Conservation (phyloP, 352 stramenopile genomes). For the Phytopythium delawarense region DNA sequence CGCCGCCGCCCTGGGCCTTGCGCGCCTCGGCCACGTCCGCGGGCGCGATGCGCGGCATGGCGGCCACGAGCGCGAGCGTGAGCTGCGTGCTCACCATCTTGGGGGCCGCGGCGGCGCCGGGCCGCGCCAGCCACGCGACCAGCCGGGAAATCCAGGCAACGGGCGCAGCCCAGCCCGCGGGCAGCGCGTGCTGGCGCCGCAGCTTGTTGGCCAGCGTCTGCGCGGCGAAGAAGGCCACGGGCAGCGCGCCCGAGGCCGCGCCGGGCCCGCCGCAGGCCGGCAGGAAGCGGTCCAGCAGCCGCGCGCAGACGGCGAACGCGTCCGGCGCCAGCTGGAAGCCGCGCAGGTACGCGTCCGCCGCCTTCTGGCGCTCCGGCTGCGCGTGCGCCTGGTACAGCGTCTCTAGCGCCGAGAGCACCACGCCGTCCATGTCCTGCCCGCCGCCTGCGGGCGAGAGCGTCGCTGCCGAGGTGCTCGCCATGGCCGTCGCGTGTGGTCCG, state of each 20-base stretch:
- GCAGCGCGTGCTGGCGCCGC: conserved; percentile 47
- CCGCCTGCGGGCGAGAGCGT: not conserved
- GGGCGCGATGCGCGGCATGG: conserved; percentile 38
- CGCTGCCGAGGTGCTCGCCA: not conserved
- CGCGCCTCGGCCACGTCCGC: conserved; percentile 24
- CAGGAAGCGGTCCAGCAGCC: conserved; percentile 64
- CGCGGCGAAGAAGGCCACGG: conserved; percentile 71
- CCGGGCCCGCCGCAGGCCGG: conserved; percentile 13
- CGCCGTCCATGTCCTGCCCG: conserved; percentile 19
- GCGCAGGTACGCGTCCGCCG: conserved; percentile 70
- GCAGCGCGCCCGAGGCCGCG: conserved; percentile 18
- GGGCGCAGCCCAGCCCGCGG: not conserved
- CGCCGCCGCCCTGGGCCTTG: conserved; percentile 1
- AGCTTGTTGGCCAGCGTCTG: conserved; percentile 85
- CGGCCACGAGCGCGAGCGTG: conserved; percentile 59
- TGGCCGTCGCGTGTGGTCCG: not conserved
- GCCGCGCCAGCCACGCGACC: conserved; percentile 50
- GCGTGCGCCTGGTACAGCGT: conserved; percentile 58
- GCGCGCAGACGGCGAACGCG: conserved; percentile 64
- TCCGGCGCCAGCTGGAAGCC: conserved; percentile 77
- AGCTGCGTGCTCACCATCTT: conserved; percentile 76
- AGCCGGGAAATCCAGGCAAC: conserved; percentile 6
- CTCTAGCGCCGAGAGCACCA: conserved; percentile 44
- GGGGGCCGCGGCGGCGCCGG: conserved; percentile 21
- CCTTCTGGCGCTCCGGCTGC: conserved; percentile 48